Base-by-base conservation (phyloP, 2,329 filamentous ascomycete species). In the Pseudopithomyces chartarum region DNA sequence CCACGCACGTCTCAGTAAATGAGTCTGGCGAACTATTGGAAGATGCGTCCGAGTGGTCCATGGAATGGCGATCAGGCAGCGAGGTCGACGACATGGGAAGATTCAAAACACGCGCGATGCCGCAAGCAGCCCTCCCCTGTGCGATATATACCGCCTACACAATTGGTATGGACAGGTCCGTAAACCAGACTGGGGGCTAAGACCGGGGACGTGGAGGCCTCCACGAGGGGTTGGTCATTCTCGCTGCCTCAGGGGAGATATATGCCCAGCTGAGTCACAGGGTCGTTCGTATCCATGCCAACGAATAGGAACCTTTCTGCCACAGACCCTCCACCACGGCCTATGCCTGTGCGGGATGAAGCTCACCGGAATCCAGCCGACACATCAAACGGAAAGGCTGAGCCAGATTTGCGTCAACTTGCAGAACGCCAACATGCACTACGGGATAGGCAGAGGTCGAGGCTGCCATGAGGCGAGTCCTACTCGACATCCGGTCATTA, bases 11-110 rank as follows among this genome's bases (percentile, higher is more conserved):
- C 44, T 70, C 64, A 20, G 68, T 65, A 17, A 58, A 51, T 3
- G 61, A 61, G 15, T 58, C 60, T 49, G 71, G 70, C 29, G 71
- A 75, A 57, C 72, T 69, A 60, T 70, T 71, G 15, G 72, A 72
- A 19, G 71, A 72, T 17, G 62, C 60, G 52, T 67, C 68, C 13
- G 66, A 67, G 34, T 55, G 60, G 46, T 68, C 68, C 58, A 61
- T 60, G 42, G 58, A 60, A 57, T 60, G 54, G 13, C 58, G 65
- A 43, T 59, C 55, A 62, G 66, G 66, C 59, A 64, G 60, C 63
- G 66, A 58, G 36, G 61, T 56, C 56, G 62, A 43, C 46, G 56
- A 55, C 56, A 63, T 61, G 52, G 26, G 44, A 48, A 46, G 20
- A 56, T 17, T 54, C 36, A 55, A 8, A 29, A 46, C 54, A 47